Conservation (phyloP, 2,329 filamentous ascomycete genomes). For the Aspergillus aculeatus region DNA sequence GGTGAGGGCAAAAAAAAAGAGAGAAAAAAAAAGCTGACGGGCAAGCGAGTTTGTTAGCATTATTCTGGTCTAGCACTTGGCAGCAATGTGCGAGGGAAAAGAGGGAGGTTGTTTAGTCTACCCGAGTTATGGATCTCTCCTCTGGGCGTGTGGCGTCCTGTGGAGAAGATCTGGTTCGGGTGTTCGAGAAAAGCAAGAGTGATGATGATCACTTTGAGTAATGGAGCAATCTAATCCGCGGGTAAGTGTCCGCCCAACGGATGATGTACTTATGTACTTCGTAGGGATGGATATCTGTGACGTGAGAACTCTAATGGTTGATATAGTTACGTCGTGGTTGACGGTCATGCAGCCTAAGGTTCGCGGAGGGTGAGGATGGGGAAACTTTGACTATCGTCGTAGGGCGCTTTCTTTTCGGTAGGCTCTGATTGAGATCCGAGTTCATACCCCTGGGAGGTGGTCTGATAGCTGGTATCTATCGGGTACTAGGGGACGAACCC, state of each 20-base stretch:
- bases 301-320: background rate
- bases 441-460: background rate
- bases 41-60: background rate
- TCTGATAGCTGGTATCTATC: background rate
- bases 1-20: background rate
- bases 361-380: background rate
- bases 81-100: constrained; percentile 1
- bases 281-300: background rate
- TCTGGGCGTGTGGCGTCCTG: background rate
- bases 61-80: background rate
- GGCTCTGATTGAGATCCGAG: background rate
- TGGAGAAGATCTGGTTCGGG: constrained; percentile 8
- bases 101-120: background rate
- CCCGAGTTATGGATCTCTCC: constrained; percentile 1
- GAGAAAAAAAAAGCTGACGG: background rate
- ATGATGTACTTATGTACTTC: background rate
- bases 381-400: background rate
- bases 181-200: background rate
- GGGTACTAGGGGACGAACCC: background rate
- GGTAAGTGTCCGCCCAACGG: background rate
- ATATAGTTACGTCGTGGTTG: background rate
- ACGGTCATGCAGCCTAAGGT: background rate
- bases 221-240: constrained; percentile 2
- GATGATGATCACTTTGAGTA: constrained; percentile 2
- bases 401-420: background rate